phyloP scores from a whole-genome alignment of 2,329 filamentous ascomycete species.

The Leptoxyphium fumago region DNA sequence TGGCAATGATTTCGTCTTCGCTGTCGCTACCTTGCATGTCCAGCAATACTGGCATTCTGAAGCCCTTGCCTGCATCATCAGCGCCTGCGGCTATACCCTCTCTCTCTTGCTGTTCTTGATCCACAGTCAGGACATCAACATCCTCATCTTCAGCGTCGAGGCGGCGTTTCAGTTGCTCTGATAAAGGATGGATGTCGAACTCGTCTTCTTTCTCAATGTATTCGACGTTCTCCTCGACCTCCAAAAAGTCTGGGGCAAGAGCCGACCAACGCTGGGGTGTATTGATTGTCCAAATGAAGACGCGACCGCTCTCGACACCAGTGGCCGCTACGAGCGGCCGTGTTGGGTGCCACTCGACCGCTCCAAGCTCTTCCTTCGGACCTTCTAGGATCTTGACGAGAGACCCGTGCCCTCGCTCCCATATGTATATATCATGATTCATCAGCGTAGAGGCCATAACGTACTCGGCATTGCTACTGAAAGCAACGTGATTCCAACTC shows the following conservation, averaged over 20 bases:
- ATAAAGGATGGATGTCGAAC: constrained; percentile 91
- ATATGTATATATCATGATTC: constrained; percentile 97
- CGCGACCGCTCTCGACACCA: constrained; percentile 78
- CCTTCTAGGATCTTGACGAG: constrained; percentile 94
- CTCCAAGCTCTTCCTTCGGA: constrained; percentile 87
- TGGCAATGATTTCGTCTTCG: constrained; percentile 66
- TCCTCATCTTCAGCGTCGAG: constrained; percentile 87
- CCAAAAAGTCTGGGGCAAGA: constrained; percentile 86
- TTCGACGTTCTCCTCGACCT: constrained; percentile 96
- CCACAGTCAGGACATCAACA: constrained; percentile 73
- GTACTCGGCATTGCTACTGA: constrained; percentile 87
- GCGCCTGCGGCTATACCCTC: constrained; percentile 25
- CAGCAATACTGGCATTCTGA: constrained; percentile 84
- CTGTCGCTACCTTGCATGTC: constrained; percentile 89
- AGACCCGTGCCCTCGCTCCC: constrained; percentile 87
- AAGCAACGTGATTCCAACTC: constrained; percentile 94
- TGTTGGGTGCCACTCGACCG: constrained; percentile 92
- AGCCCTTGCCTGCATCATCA: constrained; percentile 36
- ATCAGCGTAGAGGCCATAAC: constrained; percentile 94
- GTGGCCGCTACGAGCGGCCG: constrained; percentile 79
- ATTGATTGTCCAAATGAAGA: constrained; percentile 93
- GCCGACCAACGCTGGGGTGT: constrained; percentile 96
- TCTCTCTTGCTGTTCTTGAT: constrained; percentile 35
- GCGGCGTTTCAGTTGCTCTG: constrained; percentile 82
- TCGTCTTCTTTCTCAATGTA: constrained; percentile 94